Percentiles rank a stretch among this genome's conserved stretches.
Evolutionary conservation across 2,329 filamentous ascomycete genomes (phyloP).

Genomic region (Sclerotinia borealis): DNA sequence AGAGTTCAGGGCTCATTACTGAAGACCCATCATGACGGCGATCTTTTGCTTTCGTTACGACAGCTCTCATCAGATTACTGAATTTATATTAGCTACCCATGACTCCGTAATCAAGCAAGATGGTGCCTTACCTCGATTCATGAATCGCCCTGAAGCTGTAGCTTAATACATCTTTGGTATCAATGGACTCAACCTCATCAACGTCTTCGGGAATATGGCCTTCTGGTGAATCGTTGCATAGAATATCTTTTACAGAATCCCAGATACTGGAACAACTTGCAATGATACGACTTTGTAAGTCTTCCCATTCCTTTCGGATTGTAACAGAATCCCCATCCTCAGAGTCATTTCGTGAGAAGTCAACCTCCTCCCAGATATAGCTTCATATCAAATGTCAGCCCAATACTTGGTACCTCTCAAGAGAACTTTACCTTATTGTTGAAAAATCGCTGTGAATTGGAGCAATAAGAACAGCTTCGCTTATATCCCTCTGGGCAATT

Average conservation of each 20-base stretch:
- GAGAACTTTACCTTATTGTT: constrained; percentile 48
- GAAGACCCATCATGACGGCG: constrained; percentile 36
- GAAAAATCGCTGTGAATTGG: constrained; percentile 68
- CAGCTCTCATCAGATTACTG: constrained; percentile 65
- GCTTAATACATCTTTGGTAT: constrained; percentile 84
- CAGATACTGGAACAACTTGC: constrained; percentile 64
- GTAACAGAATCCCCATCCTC: not conserved
- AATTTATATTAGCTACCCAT: constrained; percentile 9
- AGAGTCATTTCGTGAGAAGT: constrained; percentile 11
- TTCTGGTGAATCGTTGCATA: constrained; percentile 94
- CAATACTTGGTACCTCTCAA: not conserved
- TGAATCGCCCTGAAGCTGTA: constrained; percentile 95
- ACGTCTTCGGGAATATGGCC: constrained; percentile 74
- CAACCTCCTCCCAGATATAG: constrained; percentile 26
- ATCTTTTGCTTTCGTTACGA: constrained; percentile 46
- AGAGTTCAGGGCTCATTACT: constrained; percentile 49
- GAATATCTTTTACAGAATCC: constrained; percentile 64
- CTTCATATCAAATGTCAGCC: constrained; percentile 16
- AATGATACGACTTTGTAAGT: constrained; percentile 49
- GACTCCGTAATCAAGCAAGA: not conserved
- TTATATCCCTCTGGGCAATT: constrained; percentile 59
- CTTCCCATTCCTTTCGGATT: constrained; percentile 15
- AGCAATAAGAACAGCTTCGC: constrained; percentile 56
- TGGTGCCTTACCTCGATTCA: constrained; percentile 68
- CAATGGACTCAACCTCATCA: constrained; percentile 63